These are phyloP conservation scores for Phialophora macrospora DNA, from an alignment of 2,329 filamentous ascomycete genomes.

Conservation along the genomic window DNA sequence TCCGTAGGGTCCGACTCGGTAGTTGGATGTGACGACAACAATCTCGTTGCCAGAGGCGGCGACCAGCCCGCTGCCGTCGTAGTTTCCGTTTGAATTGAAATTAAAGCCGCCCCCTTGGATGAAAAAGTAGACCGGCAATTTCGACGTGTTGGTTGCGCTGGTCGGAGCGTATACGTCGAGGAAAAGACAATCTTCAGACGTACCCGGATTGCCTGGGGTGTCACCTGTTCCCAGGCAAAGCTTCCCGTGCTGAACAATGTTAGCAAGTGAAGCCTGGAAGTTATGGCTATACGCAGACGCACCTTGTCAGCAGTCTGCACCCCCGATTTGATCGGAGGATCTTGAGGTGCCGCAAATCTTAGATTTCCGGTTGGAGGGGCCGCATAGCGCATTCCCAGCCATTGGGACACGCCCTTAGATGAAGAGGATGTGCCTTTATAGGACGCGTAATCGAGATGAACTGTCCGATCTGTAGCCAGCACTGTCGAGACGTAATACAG, in stretches of 20 bases:
- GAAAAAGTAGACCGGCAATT: constrained; percentile 68
- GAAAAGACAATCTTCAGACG: constrained; percentile 51
- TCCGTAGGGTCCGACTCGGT: constrained; percentile 74
- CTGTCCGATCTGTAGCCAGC: constrained; percentile 45
- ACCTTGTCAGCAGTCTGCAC: constrained; percentile 63
- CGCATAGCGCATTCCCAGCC: constrained; percentile 77
- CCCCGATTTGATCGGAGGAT: constrained; percentile 57
- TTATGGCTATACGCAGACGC: constrained; percentile 29
- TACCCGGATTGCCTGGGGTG: constrained; percentile 63
- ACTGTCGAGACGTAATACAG: constrained; percentile 25
- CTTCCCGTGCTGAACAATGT: constrained; percentile 44
- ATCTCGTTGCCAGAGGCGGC: constrained; percentile 64
- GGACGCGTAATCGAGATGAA: constrained; percentile 69
- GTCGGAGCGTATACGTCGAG: constrained; percentile 50
- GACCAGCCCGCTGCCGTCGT: constrained; percentile 67
- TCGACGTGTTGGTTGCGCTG: constrained; percentile 47
- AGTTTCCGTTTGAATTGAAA: constrained; percentile 62
- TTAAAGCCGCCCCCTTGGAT: constrained; percentile 69
- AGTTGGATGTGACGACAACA: constrained; percentile 74
- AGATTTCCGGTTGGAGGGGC: constrained; percentile 68
- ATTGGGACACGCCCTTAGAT: constrained; percentile 67
- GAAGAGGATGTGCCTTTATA: constrained; percentile 63
- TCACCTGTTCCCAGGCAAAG: constrained; percentile 71
- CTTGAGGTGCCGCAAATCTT: constrained; percentile 70
- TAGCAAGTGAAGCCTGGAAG: background rate